Evolutionary conservation across 352 stramenopile genomes (phyloP).

Genomic region (Aphanomyces cochlioides): DNA sequence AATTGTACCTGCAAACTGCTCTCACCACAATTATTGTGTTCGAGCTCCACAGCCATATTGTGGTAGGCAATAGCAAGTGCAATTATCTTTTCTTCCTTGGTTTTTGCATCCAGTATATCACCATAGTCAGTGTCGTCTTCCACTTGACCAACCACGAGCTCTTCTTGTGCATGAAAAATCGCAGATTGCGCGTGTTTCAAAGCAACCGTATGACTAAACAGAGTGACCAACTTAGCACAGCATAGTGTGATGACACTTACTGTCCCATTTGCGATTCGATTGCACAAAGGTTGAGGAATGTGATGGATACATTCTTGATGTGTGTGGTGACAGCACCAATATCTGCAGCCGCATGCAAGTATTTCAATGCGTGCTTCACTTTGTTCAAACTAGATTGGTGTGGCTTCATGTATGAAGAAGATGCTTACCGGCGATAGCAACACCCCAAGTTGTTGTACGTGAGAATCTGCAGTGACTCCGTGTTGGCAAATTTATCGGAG

Average conservation of each 20-base stretch:
- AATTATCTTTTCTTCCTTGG: conserved; percentile 68
- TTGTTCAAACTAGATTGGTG: conserved; percentile 50
- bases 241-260: neutral
- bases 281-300: conserved; percentile 74
- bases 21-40: conserved; percentile 66
- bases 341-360: conserved; percentile 62
- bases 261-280: conserved; percentile 67
- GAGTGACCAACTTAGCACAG: neutral
- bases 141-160: conserved; percentile 45
- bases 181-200: conserved; percentile 72
- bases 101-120: conserved; percentile 54
- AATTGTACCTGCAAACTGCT: conserved; percentile 50
- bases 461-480: conserved; percentile 68
- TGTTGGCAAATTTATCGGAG: conserved; percentile 59
- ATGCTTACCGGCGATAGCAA: conserved; percentile 47
- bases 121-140: conserved; percentile 24
- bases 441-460: conserved; percentile 82
- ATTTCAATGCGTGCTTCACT: conserved; percentile 67
- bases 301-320: conserved; percentile 77
- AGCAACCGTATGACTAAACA: conserved; percentile 52
- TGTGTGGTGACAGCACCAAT: conserved; percentile 50
- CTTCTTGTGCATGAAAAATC: conserved; percentile 79
- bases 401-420: neutral
- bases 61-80: conserved; percentile 75
- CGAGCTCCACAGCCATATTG: conserved; percentile 72